phyloP scores from a whole-genome alignment of 805 yeast species.

The Debaryomyces maramus region DNA sequence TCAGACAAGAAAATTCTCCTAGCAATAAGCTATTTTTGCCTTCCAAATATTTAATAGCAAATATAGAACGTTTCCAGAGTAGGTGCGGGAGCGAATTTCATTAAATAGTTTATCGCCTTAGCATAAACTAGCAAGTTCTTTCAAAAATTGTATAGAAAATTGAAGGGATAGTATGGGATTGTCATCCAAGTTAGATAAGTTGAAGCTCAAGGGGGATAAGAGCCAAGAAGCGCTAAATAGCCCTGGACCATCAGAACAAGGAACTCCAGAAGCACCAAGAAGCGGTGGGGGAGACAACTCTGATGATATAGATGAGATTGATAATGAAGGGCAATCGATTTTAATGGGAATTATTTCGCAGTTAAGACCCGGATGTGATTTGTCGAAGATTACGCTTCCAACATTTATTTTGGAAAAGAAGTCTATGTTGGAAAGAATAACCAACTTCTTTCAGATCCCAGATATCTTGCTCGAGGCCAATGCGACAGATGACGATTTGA shows the following conservation, averaged over 20 bases:
- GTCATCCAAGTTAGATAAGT: constrained; percentile 27
- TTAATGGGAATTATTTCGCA: constrained; percentile 86
- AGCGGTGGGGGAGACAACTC: constrained; percentile 18
- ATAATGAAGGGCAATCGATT: constrained; percentile 84
- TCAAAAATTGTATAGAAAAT: too few species aligned
- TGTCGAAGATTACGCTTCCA: constrained; percentile 88
- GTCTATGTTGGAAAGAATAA: constrained; percentile 93
- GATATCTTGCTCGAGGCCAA: constrained; percentile 72
- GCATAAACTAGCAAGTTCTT: too few species aligned
- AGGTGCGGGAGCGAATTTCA: too few species aligned
- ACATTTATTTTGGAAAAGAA: constrained; percentile 93
- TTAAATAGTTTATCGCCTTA: too few species aligned
- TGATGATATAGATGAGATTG: constrained; percentile 90
- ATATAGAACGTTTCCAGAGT: too few species aligned
- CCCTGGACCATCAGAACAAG: background rate
- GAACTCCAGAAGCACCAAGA: background rate
- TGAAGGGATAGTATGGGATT: constrained; percentile 30
- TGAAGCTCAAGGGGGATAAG: constrained; percentile 19
- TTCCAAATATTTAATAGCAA: too few species aligned
- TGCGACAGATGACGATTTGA: constrained; percentile 51
- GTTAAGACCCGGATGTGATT: constrained; percentile 87
- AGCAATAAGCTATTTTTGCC: too few species aligned
- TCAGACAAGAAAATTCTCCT: too few species aligned
- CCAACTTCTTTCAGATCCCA: constrained; percentile 84
- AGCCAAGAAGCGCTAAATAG: constrained; percentile 1